These are phyloP conservation scores for Nitzschia sp. DNA, from an alignment of 108 stramenopile species.

Conservation along the genomic window DNA sequence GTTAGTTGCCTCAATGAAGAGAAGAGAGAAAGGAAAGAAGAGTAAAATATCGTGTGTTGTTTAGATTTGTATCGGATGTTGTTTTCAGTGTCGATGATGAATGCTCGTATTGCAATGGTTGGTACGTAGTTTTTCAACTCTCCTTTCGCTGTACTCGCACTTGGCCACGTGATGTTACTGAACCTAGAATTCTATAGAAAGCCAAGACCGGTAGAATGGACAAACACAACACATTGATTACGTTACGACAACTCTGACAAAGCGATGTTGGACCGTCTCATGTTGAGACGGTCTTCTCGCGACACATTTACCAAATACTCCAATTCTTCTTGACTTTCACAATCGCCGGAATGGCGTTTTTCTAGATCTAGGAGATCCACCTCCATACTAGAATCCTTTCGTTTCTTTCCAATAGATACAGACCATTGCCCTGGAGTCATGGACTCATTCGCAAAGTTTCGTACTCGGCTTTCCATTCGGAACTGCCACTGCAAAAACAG, in stretches of 20 bases:
- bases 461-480: constrained; percentile 39
- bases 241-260: constrained; percentile 2
- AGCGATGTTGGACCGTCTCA: constrained; percentile 15
- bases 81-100: too few relatives aligned
- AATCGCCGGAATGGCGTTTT: not conserved
- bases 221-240: constrained; percentile 1
- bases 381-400: constrained; percentile 26
- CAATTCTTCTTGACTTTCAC: constrained; percentile 14
- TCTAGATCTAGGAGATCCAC: constrained; percentile 5
- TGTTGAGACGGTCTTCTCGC: constrained; percentile 18
- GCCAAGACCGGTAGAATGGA: too few relatives aligned
- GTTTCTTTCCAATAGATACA: constrained; percentile 5
- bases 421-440: constrained; percentile 12
- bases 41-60: too few relatives aligned
- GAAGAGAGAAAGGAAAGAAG: too few relatives aligned
- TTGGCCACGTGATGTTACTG: too few relatives aligned
- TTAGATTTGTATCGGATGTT: too few relatives aligned
- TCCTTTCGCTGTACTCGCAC: too few relatives aligned
- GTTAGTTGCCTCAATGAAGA: too few relatives aligned
- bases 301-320: constrained; percentile 10
- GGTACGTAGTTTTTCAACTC: too few relatives aligned
- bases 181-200: too few relatives aligned
- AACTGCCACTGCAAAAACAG: constrained; percentile 26
- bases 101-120: too few relatives aligned
- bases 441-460: constrained; percentile 16